Evolutionary conservation across 495 filamentous ascomycete genomes (phyloP), one percentile per base, ranked within the genome.

Genomic region (Hypoxylon perforatum): DNA sequence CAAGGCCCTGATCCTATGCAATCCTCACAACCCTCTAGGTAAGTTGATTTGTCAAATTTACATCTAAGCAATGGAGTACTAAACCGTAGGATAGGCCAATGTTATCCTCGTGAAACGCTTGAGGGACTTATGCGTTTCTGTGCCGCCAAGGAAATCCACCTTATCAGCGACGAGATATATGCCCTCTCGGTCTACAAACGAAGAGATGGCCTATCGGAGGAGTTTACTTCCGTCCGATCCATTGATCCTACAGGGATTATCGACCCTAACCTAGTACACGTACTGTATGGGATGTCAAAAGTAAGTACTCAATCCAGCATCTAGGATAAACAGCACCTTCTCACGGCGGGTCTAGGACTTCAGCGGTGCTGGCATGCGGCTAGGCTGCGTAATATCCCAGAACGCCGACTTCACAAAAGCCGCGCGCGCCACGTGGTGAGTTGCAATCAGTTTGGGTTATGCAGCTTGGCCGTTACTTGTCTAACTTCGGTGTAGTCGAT

Each of bases 141-240:
- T 53, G 75, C 82, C 19, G 78, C 81, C 28, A 77, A 87, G 58
- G 69, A 77, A 15, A 74, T 91, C 1, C 87, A 90, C 57, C 64
- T 90, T 2, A 80, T 90, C 49, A 83, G 82, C 42, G 88, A 91
- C 52, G 88, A 91, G 67, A 83, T 90, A 11, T 89, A 89, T 65
- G 88, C 84, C 0, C 68, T 87, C 15, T 86, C 82, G 0, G 74
- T 84, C 0, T 90, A 79, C 62, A 67, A 80, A 8, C 79, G 78
- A 21, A 68, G 77, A 3, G 70, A 77, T 25, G 23, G 69, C 6
- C 19, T 54, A 0, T 66, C 74, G 0, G 71, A 76, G 11, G 66
- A 77, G 4, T 91, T 91, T 64, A 74, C 76, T n/a, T 87, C 84
- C 0, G 78, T 82, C 0, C 72, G 86, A 0, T 80, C 85, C 0